These are phyloP conservation scores for Xanthoparmelia taractica DNA, from an alignment of 495 filamentous ascomycete genomes.

Conservation along the genomic window DNA sequence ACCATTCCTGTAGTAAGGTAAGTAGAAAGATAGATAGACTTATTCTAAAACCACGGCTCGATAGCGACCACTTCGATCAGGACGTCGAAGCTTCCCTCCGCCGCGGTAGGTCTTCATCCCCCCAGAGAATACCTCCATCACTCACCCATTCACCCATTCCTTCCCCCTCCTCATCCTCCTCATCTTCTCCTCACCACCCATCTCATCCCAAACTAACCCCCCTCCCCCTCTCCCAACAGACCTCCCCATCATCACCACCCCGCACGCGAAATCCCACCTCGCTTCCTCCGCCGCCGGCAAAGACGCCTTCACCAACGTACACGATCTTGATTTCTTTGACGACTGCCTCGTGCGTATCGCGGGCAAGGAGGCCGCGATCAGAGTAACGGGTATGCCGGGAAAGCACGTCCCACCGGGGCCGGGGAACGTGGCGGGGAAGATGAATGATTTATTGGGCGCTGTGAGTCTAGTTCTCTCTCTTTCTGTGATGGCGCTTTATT, in stretches of 20 bases:
- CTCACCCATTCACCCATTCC: not conserved
- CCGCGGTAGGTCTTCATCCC: slow-evolving; percentile 32
- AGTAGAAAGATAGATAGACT: no score
- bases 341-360: slow-evolving; percentile 44
- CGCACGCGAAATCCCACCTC: slow-evolving; percentile 52
- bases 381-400: slow-evolving; percentile 62
- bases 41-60: no score
- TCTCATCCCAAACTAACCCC: not conserved
- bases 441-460: slow-evolving; percentile 53
- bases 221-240: slow-evolving; percentile 9
- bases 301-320: slow-evolving; percentile 49
- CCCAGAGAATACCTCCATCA: no score
- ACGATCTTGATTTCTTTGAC: slow-evolving; percentile 50
- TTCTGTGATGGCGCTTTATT: slow-evolving; percentile 13
- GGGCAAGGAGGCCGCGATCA: slow-evolving; percentile 34
- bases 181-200: not conserved
- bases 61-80: slow-evolving; percentile 56
- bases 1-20: no score
- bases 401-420: slow-evolving; percentile 56
- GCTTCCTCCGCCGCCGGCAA: slow-evolving; percentile 31
- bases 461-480: no score
- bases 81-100: slow-evolving; percentile 51
- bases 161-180: not conserved
- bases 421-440: slow-evolving; percentile 33
- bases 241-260: slow-evolving; percentile 58